phyloP scores from a whole-genome alignment of 2,329 filamentous ascomycete species.

The Raffaelea ambrosiae region DNA sequence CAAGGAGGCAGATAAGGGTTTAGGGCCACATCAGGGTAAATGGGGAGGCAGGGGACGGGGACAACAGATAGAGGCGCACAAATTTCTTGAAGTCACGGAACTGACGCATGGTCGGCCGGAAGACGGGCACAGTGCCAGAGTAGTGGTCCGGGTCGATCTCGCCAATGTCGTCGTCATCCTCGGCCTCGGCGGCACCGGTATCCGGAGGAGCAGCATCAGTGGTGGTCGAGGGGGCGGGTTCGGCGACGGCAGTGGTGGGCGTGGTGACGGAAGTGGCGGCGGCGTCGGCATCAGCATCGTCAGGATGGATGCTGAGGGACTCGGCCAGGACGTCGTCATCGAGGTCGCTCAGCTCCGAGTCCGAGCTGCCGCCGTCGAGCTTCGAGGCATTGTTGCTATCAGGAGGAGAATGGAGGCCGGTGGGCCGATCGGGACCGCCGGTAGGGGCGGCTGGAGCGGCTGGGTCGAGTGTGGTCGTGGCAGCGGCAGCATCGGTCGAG shows the following conservation, averaged over 20 bases:
- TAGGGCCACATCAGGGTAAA: neutral
- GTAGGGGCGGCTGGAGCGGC: slow-evolving; percentile 12
- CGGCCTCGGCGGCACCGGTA: neutral
- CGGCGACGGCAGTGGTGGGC: slow-evolving; percentile 3
- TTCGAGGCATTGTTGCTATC: slow-evolving; percentile 54
- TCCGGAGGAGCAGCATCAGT: neutral
- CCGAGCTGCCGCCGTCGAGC: slow-evolving; percentile 42
- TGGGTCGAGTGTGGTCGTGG: slow-evolving; percentile 3
- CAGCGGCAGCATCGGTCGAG: neutral
- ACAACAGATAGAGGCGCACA: slow-evolving; percentile 39
- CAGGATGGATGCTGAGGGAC: slow-evolving; percentile 17
- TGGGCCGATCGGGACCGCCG: slow-evolving; percentile 22
- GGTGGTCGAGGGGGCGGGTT: neutral
- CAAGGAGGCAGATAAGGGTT: too few species aligned
- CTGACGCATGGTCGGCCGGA: slow-evolving; percentile 90
- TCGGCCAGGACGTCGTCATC: slow-evolving; percentile 48
- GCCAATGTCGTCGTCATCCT: slow-evolving; percentile 49
- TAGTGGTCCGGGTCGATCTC: slow-evolving; percentile 81
- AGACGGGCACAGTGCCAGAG: slow-evolving; percentile 86
- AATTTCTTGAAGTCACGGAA: slow-evolving; percentile 91
- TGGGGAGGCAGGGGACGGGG: neutral
- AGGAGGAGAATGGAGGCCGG: slow-evolving; percentile 53
- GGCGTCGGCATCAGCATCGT: slow-evolving; percentile 13
- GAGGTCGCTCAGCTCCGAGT: slow-evolving; percentile 59
- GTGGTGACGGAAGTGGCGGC: slow-evolving; percentile 8